Base-by-base conservation (phyloP, 306 rosid species). In the Sindora glabra region DNA sequence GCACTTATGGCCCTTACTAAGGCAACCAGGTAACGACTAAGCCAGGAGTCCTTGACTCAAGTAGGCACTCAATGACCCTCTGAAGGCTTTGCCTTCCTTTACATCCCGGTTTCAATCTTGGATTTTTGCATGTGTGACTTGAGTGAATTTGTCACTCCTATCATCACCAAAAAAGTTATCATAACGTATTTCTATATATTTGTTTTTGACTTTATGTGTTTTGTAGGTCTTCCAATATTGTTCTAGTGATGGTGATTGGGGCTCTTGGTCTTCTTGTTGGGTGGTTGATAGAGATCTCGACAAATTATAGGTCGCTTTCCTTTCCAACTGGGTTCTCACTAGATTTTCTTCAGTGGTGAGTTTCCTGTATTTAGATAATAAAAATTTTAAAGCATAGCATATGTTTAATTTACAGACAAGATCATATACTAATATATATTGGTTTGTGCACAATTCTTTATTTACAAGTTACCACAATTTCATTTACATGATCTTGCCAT, bases 1-100 rank as follows among this genome's bases (percentile, higher is more conserved):
- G 99, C 99, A 11, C 90, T 94, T 52, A 65, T 94, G 89, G 89
- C 97, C 23, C 52, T 42, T 50, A 84, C 97, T 14, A 73, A 92
- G 71, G 95, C 97, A 55, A 92, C 97, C 55, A 82, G 97, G 99
- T 92, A 54, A 23, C n/a, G n/a, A 7, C 41, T 41, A 42, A 70
- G 54, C 40, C 16, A 23, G 16, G 32, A 24, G 41, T 24, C 49
- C 41, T 10, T 54, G n/a, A n/a, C n/a, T n/a, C n/a, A n/a, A n/a
- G n/a, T n/a, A n/a, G n/a, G n/a, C n/a, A n/a, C n/a, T n/a, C n/a
- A n/a, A n/a, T n/a, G n/a, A n/a, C n/a, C n/a, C n/a, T n/a, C n/a
- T n/a, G n/a, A n/a, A n/a, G n/a, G n/a, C n/a, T n/a, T n/a, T n/a
- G n/a, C n/a, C n/a, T n/a, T n/a, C n/a, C n/a, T n/a, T n/a, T n/a